phyloP scores from a whole-genome alignment of 2,329 filamentous ascomycete genomes.

The Penicillium sp. region DNA sequence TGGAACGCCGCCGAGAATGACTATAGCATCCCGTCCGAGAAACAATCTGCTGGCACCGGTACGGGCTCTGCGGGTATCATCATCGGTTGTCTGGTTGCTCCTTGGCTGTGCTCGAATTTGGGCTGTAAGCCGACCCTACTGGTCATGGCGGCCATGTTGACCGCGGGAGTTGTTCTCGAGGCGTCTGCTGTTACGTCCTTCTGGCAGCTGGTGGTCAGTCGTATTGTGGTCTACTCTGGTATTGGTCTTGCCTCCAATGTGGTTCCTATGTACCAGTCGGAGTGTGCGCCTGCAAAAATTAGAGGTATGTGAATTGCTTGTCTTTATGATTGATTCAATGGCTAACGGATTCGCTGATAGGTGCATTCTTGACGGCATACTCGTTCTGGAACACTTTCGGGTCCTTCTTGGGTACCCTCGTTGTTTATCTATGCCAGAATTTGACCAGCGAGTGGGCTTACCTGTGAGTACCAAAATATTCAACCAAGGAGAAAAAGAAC shows the following conservation, averaged over 20 bases:
- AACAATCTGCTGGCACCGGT: slow-evolving; percentile 10
- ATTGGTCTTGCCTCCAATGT: slow-evolving; percentile 22
- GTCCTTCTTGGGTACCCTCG: slow-evolving; percentile 16
- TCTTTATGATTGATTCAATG: neutral
- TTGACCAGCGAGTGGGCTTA: slow-evolving; percentile 9
- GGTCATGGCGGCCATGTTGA: neutral
- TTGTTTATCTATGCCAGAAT: slow-evolving; percentile 17
- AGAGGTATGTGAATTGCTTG: slow-evolving; percentile 8
- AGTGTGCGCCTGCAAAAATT: slow-evolving; percentile 18
- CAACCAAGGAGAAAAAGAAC: neutral
- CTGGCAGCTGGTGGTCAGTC: slow-evolving; percentile 35
- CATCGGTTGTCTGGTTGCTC: neutral
- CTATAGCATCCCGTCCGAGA: slow-evolving; percentile 13
- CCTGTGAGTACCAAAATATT: neutral
- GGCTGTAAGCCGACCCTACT: neutral
- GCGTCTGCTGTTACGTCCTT: slow-evolving; percentile 24
- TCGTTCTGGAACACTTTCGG: slow-evolving; percentile 24
- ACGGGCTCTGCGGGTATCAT: neutral
- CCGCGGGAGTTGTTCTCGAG: slow-evolving; percentile 26
- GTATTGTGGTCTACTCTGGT: slow-evolving; percentile 31
- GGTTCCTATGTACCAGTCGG: slow-evolving; percentile 20
- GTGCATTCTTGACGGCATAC: slow-evolving; percentile 19
- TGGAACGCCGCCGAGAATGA: slow-evolving; percentile 16
- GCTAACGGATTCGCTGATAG: neutral
- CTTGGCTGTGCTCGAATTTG: neutral